Conservation (phyloP, 306 rosid genomes). For the Mucuna pruriens region DNA sequence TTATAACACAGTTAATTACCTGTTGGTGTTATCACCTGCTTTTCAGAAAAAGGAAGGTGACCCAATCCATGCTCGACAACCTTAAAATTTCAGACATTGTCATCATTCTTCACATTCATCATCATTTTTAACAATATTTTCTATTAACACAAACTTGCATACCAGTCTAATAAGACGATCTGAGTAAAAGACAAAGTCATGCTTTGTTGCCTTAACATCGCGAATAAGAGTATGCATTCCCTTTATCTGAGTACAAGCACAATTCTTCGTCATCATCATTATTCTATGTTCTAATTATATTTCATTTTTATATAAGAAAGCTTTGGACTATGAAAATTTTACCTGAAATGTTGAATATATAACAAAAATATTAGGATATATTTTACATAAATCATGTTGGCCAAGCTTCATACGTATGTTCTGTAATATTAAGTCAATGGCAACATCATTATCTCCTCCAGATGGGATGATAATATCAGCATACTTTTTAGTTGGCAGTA, state of each 20-base stretch:
- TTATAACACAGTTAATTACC: slow-evolving; percentile 49
- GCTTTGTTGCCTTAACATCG: slow-evolving; percentile 74
- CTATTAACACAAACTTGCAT: slow-evolving; percentile 8
- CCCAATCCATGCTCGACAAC: slow-evolving; percentile 96
- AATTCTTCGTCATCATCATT: neutral
- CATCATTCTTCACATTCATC: slow-evolving; percentile 17
- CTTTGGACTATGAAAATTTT: neutral
- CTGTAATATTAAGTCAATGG: slow-evolving; percentile 85
- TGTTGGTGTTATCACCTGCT: slow-evolving; percentile 84
- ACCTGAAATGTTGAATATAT: slow-evolving; percentile 92
- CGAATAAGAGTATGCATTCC: slow-evolving; percentile 97
- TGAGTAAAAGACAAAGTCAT: slow-evolving; percentile 82
- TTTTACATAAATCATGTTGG: slow-evolving; percentile 87
- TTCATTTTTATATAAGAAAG: neutral
- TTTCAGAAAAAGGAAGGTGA: slow-evolving; percentile 86
- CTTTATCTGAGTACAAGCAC: slow-evolving; percentile 65
- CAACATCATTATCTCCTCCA: slow-evolving; percentile 88
- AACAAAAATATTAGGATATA: slow-evolving; percentile 78
- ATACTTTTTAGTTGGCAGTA: slow-evolving; percentile 83
- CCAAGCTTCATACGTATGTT: slow-evolving; percentile 89
- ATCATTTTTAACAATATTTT: slow-evolving; percentile 1
- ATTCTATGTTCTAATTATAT: neutral
- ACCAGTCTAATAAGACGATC: slow-evolving; percentile 89
- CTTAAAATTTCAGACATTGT: slow-evolving; percentile 45
- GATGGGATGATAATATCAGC: slow-evolving; percentile 88